Evolutionary conservation across 257 asterid genomes (phyloP), one percentile per base, ranked within the genome.

Genomic region (Petrea volubilis): DNA sequence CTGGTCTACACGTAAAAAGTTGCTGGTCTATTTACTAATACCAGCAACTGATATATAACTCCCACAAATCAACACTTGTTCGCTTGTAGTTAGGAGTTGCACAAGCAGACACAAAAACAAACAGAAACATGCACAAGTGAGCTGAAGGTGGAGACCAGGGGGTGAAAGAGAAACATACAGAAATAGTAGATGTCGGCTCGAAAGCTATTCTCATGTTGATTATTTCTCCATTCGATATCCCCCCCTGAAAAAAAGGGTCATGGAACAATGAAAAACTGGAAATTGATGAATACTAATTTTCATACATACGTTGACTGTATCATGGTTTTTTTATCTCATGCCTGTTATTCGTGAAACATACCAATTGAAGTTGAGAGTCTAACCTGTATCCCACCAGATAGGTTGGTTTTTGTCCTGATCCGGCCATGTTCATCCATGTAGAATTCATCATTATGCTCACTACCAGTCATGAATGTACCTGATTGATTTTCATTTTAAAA

Each of bases 341-440:
- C n/a, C n/a, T n/a, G n/a, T n/a, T n/a, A n/a, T n/a, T n/a, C n/a
- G n/a, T n/a, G n/a, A n/a, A 55, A 57, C 62, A 61, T 61, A 91
- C n/a, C n/a, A n/a, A n/a, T n/a, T n/a, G n/a, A n/a, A n/a, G n/a
- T n/a, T n/a, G n/a, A n/a, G n/a, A n/a, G n/a, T n/a, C n/a, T n/a
- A n/a, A n/a, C 97, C 97, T 94, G 99, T 69, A 94, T 88, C 66
- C 99, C 99, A 81, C 99, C 98, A 70, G 98, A 94, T 47, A 94
- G 80, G 78, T 94, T 94, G 70, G 97, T 91, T 79, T 81, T 90
- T 36, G 99, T 94, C 82, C 99, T 83, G 65, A 94, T 79, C 43
- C 72, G 86, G 34, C 92, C 96, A 49, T 84, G 74, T 67, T 87
- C 90, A 78, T 90, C 93, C 89, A 91, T 86, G 81, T 83, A 88